Evolutionary conservation across 2,329 filamentous ascomycete genomes (phyloP).

Genomic region (Xylaria sp.): DNA sequence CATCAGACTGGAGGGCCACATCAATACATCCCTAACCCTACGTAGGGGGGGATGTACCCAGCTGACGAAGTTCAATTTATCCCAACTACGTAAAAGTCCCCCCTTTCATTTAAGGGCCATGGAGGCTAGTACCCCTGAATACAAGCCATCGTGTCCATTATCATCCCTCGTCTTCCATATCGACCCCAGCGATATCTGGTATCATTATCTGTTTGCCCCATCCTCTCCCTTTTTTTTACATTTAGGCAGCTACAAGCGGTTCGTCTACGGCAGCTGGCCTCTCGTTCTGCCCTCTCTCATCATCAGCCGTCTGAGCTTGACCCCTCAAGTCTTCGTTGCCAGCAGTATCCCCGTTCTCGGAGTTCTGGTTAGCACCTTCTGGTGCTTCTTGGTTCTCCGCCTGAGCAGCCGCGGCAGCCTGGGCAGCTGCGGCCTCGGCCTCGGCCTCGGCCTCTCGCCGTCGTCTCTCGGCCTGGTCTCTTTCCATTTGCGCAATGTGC

Average conservation of each 20-base stretch:
- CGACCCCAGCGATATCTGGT: not conserved
- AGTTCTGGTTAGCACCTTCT: slow-evolving; percentile 7
- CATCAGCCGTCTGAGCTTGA: slow-evolving; percentile 1
- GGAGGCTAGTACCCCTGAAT: not conserved
- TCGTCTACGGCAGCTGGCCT: slow-evolving; percentile 9
- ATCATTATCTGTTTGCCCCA: not conserved
- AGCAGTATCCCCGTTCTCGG: slow-evolving; percentile 3
- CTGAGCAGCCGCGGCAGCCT: slow-evolving; percentile 20
- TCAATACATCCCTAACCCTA: too few relatives aligned
- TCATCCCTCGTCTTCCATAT: not conserved
- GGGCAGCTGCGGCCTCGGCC: slow-evolving; percentile 42
- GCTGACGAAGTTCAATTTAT: not conserved
- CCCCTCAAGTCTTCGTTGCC: slow-evolving; percentile 1
- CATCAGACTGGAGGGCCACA: too few relatives aligned
- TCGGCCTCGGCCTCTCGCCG: slow-evolving; percentile 48
- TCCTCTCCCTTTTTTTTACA: not conserved
- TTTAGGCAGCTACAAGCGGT: slow-evolving; percentile 18
- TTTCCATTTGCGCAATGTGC: slow-evolving; percentile 63
- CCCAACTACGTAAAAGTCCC: not conserved
- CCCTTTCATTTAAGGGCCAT: not conserved
- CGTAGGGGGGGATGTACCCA: too few relatives aligned
- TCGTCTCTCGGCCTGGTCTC: slow-evolving; percentile 49
- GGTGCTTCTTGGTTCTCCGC: slow-evolving; percentile 1
- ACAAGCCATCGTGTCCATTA: not conserved
- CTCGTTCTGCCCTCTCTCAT: slow-evolving; percentile 8